Base-by-base conservation (phyloP, 345 rosid species). In the Durio zibethinus region DNA sequence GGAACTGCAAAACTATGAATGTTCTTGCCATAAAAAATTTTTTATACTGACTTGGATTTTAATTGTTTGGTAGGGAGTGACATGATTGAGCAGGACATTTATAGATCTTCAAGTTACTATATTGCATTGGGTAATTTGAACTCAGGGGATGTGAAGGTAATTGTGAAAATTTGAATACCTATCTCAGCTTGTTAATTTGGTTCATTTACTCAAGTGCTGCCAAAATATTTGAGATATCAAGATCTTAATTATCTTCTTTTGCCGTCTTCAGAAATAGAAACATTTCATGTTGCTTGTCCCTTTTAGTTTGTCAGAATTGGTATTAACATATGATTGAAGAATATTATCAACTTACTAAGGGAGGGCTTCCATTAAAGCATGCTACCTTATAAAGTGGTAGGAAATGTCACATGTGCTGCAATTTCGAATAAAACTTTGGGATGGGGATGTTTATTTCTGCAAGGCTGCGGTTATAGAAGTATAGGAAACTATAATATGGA, bases 111-210 rank as follows among this genome's bases (percentile, higher is more conserved):
- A 69, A 87, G 64, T 81, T 96, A 93, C 85, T 92, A 90, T 74
- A 72, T 96, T 66, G 97, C 97, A 54, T 80, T 86, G 81, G 98
- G 97, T 76, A 96, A 96, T 79, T 79, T 91, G 73, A 90, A 96
- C 87, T 81, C 89, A 3, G 92, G 87, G 80, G 87, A 86, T 36
- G 89, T 89, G 53, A 84, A 91, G 94, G 99, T 96, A 90, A 83
- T 48, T 72, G 48, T 62, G 38, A 78, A 50, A 60, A 20, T 4
- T 40, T 8, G 15, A 20, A 29, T 61, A 12, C 64, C 67, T 60
- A 31, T 29, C 27, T 64, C 67, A 67, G 14, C 73, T 56, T 65
- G 15, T 62, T 76, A 63, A 9, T 57, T 59, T 48, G 54, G 23
- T 73, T 5, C 15, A 73, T 68, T 60, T 62, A 23, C 4, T 0